Percentiles rank a stretch among this genome's conserved stretches.
These are phyloP conservation scores for Davidsoniella australis DNA, from an alignment of 2,329 filamentous ascomycete species.

Conservation along the genomic window DNA sequence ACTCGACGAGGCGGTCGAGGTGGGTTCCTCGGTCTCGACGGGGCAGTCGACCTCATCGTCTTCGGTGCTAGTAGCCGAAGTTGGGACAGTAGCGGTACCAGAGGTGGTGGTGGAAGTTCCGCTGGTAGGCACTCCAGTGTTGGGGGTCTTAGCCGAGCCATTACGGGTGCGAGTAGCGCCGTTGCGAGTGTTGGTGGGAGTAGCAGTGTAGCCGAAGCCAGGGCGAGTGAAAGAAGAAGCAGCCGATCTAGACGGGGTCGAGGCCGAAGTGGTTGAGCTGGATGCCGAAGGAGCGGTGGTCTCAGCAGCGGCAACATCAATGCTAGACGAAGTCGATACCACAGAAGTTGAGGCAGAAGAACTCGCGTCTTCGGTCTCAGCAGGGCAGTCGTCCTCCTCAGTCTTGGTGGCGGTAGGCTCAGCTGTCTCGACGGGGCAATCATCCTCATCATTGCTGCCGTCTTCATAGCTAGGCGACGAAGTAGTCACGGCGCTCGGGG, in stretches of 20 bases:
- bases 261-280: background rate
- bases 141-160: background rate
- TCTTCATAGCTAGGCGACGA: background rate
- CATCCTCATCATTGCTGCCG: constrained; percentile 1
- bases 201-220: background rate
- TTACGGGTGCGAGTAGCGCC: background rate
- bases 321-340: background rate
- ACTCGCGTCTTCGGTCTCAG: background rate
- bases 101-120: background rate
- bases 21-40: constrained; percentile 2
- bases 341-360: background rate
- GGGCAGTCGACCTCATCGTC: background rate
- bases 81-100: background rate
- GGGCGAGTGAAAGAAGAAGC: background rate
- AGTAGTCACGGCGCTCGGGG: background rate
- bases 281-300: background rate
- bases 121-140: background rate
- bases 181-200: background rate
- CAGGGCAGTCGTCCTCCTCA: constrained; percentile 6
- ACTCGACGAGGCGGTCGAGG: background rate
- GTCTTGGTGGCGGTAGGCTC: background rate
- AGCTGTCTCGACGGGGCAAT: background rate
- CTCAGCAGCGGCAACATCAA: background rate
- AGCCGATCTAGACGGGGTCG: background rate
- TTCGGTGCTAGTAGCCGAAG: background rate